Evolutionary conservation across 2,329 filamentous ascomycete genomes (phyloP), one percentile per base, ranked within the genome.

Genomic region (Alternaria arborescens): DNA sequence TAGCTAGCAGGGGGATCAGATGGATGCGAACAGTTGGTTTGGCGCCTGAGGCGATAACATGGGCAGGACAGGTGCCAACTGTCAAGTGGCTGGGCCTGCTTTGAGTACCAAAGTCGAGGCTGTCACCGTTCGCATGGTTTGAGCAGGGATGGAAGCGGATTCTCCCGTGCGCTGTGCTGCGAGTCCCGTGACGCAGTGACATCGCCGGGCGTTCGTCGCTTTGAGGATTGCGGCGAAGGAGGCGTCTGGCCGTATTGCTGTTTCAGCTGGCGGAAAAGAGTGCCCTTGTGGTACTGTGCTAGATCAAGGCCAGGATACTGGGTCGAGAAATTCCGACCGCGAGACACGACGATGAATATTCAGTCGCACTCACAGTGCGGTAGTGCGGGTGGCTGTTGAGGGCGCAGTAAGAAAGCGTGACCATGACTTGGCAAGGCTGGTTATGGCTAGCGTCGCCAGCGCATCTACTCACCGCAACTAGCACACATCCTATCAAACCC

Each of bases 391-490:
- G 69, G 73, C 66, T 68, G 66, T 66, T 67, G 68, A 67, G 63
- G 64, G 63, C 53, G 53, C 63, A 55, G 68, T 62, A 57, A 53
- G 60, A 65, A 70, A 66, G 73, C 70, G 71, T 77, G 72, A 77
- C 70, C 66, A 64, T 57, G 34, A 63, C 57, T 67, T 64, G 59
- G 51, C 56, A 20, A 48, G 22, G 44, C 70, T 66, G 18, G 26
- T 62, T 60, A 16, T 12, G 62, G 69, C 61, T 72, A 72, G 72
- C 64, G 24, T 20, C 61, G 76, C 74, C 73, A 77, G 74, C 76
- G 74, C 76, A 77, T 76, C 73, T 70, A 60, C 71, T 75, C 74
- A 78, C 76, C 76, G 76, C 75, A 76, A 75, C 63, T 61, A 68
- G 55, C 52, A 28, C 51, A 44, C 24, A 65, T 51, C 75, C 76